These are phyloP conservation scores for Colletotrichum caudatum DNA, from an alignment of 2,329 filamentous ascomycete species.

Conservation along the genomic window DNA sequence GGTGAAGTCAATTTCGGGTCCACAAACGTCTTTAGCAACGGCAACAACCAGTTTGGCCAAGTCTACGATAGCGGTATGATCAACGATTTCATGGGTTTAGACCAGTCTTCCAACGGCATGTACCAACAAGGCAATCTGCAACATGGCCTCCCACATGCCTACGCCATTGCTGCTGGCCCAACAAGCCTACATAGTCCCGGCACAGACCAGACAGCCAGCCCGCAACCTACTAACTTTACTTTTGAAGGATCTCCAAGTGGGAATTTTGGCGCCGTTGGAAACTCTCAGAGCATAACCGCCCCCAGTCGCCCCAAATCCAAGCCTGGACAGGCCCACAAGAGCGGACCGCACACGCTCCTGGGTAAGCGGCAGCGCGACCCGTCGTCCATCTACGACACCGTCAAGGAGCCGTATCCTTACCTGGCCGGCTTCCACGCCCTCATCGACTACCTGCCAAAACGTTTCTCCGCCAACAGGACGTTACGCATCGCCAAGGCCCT, in stretches of 20 bases:
- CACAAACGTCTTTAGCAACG: constrained; percentile 64
- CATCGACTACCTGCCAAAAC: constrained; percentile 81
- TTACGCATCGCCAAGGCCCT: constrained; percentile 88
- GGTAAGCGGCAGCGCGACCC: constrained; percentile 77
- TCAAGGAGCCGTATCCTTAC: constrained; percentile 93
- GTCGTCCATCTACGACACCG: constrained; percentile 86
- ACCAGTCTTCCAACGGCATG: constrained; percentile 60
- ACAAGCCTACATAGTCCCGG: constrained; percentile 73
- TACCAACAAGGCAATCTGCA: constrained; percentile 70
- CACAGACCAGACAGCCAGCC: constrained; percentile 72
- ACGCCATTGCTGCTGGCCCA: constrained; percentile 73
- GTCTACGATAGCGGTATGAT: constrained; percentile 65
- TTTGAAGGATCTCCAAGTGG: constrained; percentile 67
- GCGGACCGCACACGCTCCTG: constrained; percentile 63
- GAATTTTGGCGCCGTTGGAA: constrained; percentile 40
- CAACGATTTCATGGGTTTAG: constrained; percentile 66
- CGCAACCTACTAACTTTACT: constrained; percentile 64
- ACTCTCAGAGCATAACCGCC: constrained; percentile 45
- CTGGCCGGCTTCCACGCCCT: constrained; percentile 91
- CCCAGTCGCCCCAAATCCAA: constrained; percentile 59
- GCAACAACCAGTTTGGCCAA: constrained; percentile 62
- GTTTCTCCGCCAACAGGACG: constrained; percentile 82
- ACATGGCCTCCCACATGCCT: constrained; percentile 73
- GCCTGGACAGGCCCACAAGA: constrained; percentile 55
- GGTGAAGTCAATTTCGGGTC: constrained; percentile 56